These are phyloP conservation scores for Xylaria palmicola DNA, from an alignment of 495 filamentous ascomycete genomes.

Conservation along the genomic window DNA sequence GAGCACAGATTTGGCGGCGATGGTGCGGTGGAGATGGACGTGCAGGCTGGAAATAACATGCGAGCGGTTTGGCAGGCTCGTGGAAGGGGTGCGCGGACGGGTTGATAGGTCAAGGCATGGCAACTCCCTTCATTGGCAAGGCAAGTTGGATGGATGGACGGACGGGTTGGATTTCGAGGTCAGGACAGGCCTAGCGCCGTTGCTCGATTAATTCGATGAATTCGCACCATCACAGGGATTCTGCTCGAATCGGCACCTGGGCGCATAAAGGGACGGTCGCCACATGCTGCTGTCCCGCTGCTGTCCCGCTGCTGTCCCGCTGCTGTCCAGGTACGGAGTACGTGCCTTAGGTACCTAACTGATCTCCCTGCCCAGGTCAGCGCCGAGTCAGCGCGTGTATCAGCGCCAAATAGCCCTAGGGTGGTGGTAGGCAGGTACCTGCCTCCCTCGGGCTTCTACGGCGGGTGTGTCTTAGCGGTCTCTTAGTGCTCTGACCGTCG, in stretches of 20 bases:
- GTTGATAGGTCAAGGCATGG: neutral
- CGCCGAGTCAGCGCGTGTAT: too few species aligned
- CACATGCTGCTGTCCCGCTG: too few species aligned
- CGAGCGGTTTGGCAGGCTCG: slow-evolving; percentile 3
- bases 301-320: too few species aligned
- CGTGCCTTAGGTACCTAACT: too few species aligned
- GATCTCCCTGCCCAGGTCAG: too few species aligned
- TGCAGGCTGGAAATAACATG: neutral
- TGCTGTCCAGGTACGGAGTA: too few species aligned
- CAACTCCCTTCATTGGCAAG: slow-evolving; percentile 1
- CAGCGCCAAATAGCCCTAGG: too few species aligned
- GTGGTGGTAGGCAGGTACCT: too few species aligned
- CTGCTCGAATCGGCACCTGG: too few species aligned
- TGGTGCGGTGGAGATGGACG: neutral
- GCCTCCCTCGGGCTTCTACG: neutral
- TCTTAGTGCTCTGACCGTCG: neutral
- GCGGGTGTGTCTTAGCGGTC: neutral
- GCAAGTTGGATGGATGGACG: slow-evolving; percentile 6
- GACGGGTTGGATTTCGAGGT: slow-evolving; percentile 2
- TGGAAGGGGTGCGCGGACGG: neutral
- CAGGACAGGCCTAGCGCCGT: slow-evolving; percentile 8
- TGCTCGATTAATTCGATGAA: too few species aligned
- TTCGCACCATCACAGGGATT: too few species aligned
- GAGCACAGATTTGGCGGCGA: slow-evolving; percentile 2
- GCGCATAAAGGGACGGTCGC: slow-evolving; percentile 1